These are phyloP conservation scores for Fusarium sulawesiense DNA, from an alignment of 2,329 filamentous ascomycete genomes.

Conservation along the genomic window DNA sequence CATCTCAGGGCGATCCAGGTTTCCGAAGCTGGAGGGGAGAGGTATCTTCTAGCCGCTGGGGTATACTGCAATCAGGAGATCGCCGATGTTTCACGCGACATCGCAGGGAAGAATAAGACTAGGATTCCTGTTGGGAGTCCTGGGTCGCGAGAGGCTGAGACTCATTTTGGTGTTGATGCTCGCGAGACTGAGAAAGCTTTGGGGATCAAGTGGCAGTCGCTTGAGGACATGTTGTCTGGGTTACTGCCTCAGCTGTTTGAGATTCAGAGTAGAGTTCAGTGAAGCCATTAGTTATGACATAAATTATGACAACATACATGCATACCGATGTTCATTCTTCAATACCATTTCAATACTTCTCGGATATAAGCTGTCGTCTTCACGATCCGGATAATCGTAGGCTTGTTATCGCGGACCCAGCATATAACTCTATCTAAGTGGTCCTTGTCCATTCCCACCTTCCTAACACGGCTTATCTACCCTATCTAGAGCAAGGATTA, in stretches of 20 bases:
- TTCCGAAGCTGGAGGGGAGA: slow-evolving; percentile 1
- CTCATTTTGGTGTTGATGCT: slow-evolving; percentile 8
- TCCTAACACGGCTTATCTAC: neutral
- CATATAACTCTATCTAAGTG: neutral
- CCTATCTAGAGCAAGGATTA: neutral
- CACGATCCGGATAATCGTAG: neutral
- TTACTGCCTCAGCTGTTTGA: slow-evolving; percentile 4
- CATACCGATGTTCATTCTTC: too few species aligned
- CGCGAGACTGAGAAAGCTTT: neutral
- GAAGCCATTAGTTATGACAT: too few species aligned
- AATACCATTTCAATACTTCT: neutral
- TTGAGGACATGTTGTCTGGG: neutral
- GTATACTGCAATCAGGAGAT: slow-evolving; percentile 14
- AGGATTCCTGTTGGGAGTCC: neutral
- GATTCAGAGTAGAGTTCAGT: neutral
- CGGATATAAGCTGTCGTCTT: neutral
- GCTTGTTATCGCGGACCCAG: neutral
- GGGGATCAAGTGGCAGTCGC: slow-evolving; percentile 2
- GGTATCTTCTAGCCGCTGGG: slow-evolving; percentile 11
- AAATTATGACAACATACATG: too few species aligned
- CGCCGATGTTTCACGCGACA: neutral
- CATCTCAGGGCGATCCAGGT: slow-evolving; percentile 8
- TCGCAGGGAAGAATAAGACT: neutral
- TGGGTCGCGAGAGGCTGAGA: neutral
- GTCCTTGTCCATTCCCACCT: neutral